Conservation (phyloP, 306 rosid genomes). For the Fragaria iinumae region DNA sequence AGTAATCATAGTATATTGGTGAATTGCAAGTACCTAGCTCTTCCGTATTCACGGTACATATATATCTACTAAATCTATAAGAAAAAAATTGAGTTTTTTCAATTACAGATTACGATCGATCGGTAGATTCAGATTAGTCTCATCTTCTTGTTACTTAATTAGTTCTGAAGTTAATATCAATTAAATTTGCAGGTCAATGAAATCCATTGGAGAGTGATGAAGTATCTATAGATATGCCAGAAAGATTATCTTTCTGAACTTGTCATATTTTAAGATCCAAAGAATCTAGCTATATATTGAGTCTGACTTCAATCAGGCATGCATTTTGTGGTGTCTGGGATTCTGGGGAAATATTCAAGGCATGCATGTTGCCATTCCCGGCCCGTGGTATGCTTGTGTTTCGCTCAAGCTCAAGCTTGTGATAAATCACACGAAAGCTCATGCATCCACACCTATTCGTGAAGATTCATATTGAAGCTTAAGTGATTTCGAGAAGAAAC, state of each 20-base stretch:
- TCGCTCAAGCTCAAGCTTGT: background rate
- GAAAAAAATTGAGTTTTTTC: background rate
- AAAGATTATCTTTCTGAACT: background rate
- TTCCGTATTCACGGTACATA: background rate
- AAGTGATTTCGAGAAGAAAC: background rate
- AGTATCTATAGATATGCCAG: no score
- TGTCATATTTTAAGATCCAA: background rate
- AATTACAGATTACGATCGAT: background rate
- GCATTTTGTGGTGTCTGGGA: background rate
- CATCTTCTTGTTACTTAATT: background rate
- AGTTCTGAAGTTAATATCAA: background rate
- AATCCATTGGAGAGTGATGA: background rate
- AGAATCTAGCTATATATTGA: background rate
- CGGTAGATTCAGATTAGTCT: background rate
- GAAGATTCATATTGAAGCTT: background rate
- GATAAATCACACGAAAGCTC: no score
- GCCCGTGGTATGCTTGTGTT: background rate
- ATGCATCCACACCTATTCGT: no score
- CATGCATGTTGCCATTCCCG: background rate
- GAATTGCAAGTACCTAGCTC: background rate
- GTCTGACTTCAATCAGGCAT: background rate
- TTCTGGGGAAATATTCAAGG: background rate
- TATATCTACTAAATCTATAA: background rate
- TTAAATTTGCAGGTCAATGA: background rate
- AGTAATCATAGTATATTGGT: background rate